phyloP scores from a whole-genome alignment of 2,329 filamentous ascomycete genomes.

The Epichloe elymi region DNA sequence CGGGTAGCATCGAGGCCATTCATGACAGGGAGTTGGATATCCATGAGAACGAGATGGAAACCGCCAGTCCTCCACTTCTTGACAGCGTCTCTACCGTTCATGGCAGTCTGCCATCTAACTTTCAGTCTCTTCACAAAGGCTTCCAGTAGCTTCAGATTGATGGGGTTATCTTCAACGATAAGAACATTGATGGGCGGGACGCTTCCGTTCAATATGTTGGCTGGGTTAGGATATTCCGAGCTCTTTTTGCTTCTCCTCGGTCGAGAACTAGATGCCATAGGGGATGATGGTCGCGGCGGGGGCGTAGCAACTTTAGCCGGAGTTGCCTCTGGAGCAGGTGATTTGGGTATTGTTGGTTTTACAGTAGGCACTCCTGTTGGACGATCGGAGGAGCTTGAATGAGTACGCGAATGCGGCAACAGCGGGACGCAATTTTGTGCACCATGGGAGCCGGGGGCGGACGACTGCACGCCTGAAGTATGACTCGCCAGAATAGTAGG shows the following conservation, averaged over 20 bases:
- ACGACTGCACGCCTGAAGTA: slow-evolving; percentile 20
- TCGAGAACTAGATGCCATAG: slow-evolving; percentile 30
- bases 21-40: slow-evolving; percentile 96
- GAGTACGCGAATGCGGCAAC: slow-evolving; percentile 40
- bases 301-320: slow-evolving; percentile 38
- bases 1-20: slow-evolving; percentile 88
- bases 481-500: slow-evolving; percentile 43
- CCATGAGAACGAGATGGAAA: slow-evolving; percentile 95
- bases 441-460: slow-evolving; percentile 19
- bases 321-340: slow-evolving; percentile 35
- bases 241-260: slow-evolving; percentile 42
- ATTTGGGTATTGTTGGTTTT: slow-evolving; percentile 37
- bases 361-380: slow-evolving; percentile 27
- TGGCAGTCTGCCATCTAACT: slow-evolving; percentile 92
- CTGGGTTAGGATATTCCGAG: slow-evolving; percentile 31
- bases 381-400: slow-evolving; percentile 46
- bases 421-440: slow-evolving; percentile 23
- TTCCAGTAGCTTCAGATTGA: slow-evolving; percentile 86
- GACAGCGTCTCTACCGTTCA: slow-evolving; percentile 88
- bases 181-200: slow-evolving; percentile 95
- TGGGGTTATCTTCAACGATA: slow-evolving; percentile 97
- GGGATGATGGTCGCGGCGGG: slow-evolving; percentile 34
- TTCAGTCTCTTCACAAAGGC: slow-evolving; percentile 93
- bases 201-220: slow-evolving; percentile 61
- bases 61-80: slow-evolving; percentile 86